Evolutionary conservation across 306 rosid species (phyloP).

Genomic region (Prunus davidiana): DNA sequence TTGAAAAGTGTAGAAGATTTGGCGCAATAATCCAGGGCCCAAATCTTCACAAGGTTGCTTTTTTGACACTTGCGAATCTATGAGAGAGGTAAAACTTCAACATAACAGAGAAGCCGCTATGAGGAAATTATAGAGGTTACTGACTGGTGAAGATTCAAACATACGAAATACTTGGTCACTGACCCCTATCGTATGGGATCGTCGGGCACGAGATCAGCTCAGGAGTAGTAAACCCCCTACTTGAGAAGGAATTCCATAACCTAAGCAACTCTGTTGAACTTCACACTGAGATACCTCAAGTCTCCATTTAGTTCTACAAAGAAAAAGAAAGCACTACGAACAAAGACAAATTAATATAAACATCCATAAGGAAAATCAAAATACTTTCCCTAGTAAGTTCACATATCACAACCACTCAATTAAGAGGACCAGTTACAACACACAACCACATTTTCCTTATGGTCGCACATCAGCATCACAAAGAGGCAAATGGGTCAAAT

Average conservation of each 20-base stretch:
- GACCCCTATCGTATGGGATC: neutral
- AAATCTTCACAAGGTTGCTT: neutral
- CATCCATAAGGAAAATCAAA: conserved; percentile 11
- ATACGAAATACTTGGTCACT: neutral
- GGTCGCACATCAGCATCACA: conserved; percentile 15
- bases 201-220: neutral
- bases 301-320: neutral
- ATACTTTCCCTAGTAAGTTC: neutral
- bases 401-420: neutral
- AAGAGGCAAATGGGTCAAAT: conserved; percentile 11
- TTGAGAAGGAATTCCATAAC: neutral
- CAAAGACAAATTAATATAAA: neutral
- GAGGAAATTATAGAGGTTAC: neutral
- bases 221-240: neutral
- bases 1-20: neutral
- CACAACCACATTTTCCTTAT: neutral
- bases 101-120: neutral
- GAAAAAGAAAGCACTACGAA: neutral
- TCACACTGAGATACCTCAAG: neutral
- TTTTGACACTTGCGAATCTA: neutral
- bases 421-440: neutral
- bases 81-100: neutral
- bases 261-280: neutral
- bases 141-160: neutral
- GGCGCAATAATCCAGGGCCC: neutral